Base-by-base conservation (phyloP, 169 alveolate species). In the Perkinsus olseni region DNA sequence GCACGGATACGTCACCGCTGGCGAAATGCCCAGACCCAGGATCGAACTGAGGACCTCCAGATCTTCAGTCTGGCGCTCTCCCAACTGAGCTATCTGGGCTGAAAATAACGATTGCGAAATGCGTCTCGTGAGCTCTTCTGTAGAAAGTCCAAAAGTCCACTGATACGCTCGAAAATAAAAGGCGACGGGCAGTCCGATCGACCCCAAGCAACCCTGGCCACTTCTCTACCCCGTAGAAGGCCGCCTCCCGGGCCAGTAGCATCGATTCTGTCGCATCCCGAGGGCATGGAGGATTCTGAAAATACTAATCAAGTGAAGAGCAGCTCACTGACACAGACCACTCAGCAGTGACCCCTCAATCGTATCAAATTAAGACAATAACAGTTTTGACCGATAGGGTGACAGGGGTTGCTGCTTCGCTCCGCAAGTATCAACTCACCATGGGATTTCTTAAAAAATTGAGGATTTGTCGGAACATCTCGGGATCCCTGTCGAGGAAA, bases 401-500 rank as follows among this genome's bases (percentile, higher is more conserved):
- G n/a, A n/a, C n/a, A n/a, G n/a, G n/a, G 40, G 21, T 92, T 92
- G 39, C 34, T 38, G 40, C 0, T 62, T 40, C 39, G 21, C 1
- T 92, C 36, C 13, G 74, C 74, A 4, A 74, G 38, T 39, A 37
- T 38, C 34, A 92, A n/a, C 82, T 24, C 31, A 62, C 95, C 91
- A 94, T 91, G 31, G 97, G 97, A 93, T 96, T 96, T 82, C 98
- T 93, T 94, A 97, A 95, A 93, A 96, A 97, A 95, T 97, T 96
- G 91, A 97, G 95, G 39, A 97, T 96, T 38, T 95, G 92, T 91
- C 98, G 93, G 92, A 97, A 97, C 91, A 96, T 91, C 92, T 97
- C 98, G 74, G 97, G 94, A 93, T 97, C 98, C n/a, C 98, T 51
- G 93, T 97, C 98, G 91, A 97, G 93, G 95, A 97, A 97, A 36